Percentiles rank a stretch among this genome's conserved stretches.
phyloP scores from a whole-genome alignment of 2,329 filamentous ascomycete species.

The Colletotrichum noveboracense region DNA sequence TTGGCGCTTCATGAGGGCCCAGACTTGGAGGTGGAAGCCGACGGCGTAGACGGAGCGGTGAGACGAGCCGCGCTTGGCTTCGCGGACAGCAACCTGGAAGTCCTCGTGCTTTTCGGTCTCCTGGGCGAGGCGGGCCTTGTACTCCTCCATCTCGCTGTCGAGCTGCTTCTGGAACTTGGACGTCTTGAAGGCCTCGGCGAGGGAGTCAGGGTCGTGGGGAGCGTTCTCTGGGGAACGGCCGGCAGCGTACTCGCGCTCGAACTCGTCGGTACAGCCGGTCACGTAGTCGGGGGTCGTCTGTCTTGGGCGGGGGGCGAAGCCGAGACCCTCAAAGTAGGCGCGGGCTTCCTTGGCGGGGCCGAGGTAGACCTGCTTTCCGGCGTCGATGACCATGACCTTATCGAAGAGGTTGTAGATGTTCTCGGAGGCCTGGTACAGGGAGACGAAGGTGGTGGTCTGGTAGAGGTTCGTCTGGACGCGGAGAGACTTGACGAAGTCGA shows the following conservation, averaged over 20 bases:
- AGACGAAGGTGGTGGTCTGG: slow-evolving; percentile 84
- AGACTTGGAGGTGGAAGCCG: slow-evolving; percentile 82
- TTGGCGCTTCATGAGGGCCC: slow-evolving; percentile 83
- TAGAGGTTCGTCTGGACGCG: slow-evolving; percentile 85
- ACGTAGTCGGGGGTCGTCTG: slow-evolving; percentile 85
- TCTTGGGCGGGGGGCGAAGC: slow-evolving; percentile 75
- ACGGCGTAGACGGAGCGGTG: slow-evolving; percentile 82
- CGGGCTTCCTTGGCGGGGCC: slow-evolving; percentile 72
- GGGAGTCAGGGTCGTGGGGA: slow-evolving; percentile 69
- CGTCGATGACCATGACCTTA: slow-evolving; percentile 83
- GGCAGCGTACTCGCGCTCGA: slow-evolving; percentile 76
- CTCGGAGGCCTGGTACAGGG: slow-evolving; percentile 85
- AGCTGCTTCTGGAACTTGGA: slow-evolving; percentile 65
- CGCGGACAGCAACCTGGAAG: slow-evolving; percentile 75
- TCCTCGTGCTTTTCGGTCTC: slow-evolving; percentile 75
- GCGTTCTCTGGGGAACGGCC: slow-evolving; percentile 70
- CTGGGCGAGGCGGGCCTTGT: slow-evolving; percentile 66
- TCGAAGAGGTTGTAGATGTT: slow-evolving; percentile 82
- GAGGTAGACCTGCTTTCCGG: slow-evolving; percentile 78
- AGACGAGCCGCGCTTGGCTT: slow-evolving; percentile 79
- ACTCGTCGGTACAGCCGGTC: slow-evolving; percentile 83
- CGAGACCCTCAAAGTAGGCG: slow-evolving; percentile 77
- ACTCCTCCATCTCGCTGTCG: slow-evolving; percentile 70
- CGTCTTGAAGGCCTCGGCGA: slow-evolving; percentile 73
- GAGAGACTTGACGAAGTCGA: slow-evolving; percentile 72